Base-by-base conservation (phyloP, 768 basidiomycete genomes). In the Mycena maculata region DNA sequence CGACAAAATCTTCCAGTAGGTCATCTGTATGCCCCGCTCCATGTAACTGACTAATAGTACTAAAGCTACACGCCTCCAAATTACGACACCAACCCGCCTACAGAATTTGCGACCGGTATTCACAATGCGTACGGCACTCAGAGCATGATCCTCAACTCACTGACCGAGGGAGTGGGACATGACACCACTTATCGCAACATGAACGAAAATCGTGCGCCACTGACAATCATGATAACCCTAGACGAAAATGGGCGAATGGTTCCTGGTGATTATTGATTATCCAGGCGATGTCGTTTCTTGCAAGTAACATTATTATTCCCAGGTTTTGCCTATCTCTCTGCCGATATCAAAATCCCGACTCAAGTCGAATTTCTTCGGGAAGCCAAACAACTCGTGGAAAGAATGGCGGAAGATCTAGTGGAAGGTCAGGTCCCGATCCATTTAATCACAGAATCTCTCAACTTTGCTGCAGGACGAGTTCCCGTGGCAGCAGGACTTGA, bases 161-260 rank as follows among this genome's bases (percentile, higher is more conserved):
- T 15, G 13, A n/a, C 13, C 6, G 18, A 59, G 1, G 70, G 71
- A 1, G 36, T 71, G 1, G 70, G 70, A 3, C 58, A 48, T 16
- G 67, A 72, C 23, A 30, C 59, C 2, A 62, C 53, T 1, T 72
- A 59, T 23, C 23, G 68, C 1, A 44, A 72, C 52, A 69, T 70
- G 66, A 72, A 69, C 25, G 60, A 72, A 44, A 72, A 69, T 36
- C 59, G 63, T 3, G 71, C 71, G 1, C 63, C 64, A 0, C 53
- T 72, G 9, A 72, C 68, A 0, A 52, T 72, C 31, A 38, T 72
- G 49, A 50, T 48, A 13, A 65, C 64, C 0, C 10, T 70, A 4
- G 65, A 72, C 42, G 28, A 57, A 13, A 27, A 62, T 22, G 22
- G 25, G 0, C 64, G 56, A 6, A 63, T 72, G 63, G 56, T 65